A percentile compares a stretch with the other conserved stretches of the same genome.
phyloP scores from a whole-genome alignment of 2,329 filamentous ascomycete species.

The Spiromastix sp. region DNA sequence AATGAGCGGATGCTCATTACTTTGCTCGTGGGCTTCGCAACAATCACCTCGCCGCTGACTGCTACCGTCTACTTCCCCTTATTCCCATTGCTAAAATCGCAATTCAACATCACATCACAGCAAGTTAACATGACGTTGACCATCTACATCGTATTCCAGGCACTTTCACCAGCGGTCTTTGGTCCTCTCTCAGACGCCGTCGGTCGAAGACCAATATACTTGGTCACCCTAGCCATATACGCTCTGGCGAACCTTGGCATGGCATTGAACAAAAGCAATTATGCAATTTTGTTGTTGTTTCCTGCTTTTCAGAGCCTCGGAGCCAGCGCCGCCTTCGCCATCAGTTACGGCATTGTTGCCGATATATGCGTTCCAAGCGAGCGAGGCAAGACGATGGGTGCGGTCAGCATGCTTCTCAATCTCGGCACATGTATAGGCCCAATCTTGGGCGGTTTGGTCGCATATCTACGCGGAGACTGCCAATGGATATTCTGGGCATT shows the following conservation, averaged over 20 bases:
- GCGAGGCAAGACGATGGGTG: conserved; percentile 13
- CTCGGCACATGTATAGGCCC: conserved; percentile 13
- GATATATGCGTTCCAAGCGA: conserved; percentile 12
- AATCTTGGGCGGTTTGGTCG: conserved; percentile 14
- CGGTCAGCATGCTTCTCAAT: conserved; percentile 10
- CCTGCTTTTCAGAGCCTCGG: conserved; percentile 14
- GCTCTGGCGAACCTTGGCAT: conserved; percentile 11
- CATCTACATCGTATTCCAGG: conserved; percentile 12
- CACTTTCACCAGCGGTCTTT: conserved; percentile 11
- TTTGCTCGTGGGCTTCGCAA: neutral
- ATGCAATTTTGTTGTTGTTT: conserved; percentile 10
- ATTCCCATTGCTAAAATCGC: conserved; percentile 6
- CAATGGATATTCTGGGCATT: conserved; percentile 18
- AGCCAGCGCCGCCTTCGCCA: conserved; percentile 10
- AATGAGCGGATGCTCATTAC: neutral
- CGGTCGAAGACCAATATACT: conserved; percentile 11
- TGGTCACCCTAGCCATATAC: conserved; percentile 13
- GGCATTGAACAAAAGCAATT: conserved; percentile 10
- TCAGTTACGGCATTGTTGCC: conserved; percentile 14
- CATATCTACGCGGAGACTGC: conserved; percentile 10
- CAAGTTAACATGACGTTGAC: conserved; percentile 11
- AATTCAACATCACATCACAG: conserved; percentile 7
- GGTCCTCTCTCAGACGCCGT: conserved; percentile 10
- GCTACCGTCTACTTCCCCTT: conserved; percentile 12
- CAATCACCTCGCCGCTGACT: conserved; percentile 6